Evolutionary conservation across 2,329 filamentous ascomycete genomes (phyloP), one percentile per base, ranked within the genome.

Genomic region (Camillea tinctor): DNA sequence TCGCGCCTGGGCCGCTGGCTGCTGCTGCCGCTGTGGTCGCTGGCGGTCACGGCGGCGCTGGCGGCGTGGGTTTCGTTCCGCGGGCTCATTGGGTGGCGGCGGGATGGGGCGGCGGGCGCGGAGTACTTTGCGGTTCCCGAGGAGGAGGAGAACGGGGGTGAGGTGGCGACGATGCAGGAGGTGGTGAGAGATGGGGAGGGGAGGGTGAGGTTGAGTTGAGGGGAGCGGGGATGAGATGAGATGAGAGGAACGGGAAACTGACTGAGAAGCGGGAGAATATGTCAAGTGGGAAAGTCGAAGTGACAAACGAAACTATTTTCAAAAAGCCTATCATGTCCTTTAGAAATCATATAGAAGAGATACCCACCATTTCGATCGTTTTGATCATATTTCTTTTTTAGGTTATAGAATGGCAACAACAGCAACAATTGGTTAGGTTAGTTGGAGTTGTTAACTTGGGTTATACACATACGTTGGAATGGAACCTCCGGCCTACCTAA

Each of bases 21-120:
- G 8, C 56, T 58, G 19, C 44, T 58, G 22, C 56, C 52, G 7
- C 49, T 52, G 3, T 58, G 56, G 56, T 51, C 54, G 8, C 50
- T 48, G 9, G 9, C 50, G 15, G 36, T 51, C 9, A 8, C 17
- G 2, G 56, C 52, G n/a, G 21, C 19, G 8, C 26, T 54, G 1
- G 56, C 50, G 30, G 53, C 56, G 20, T 58, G 56, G 52, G n/a
- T 58, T 9, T 17, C 52, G 4, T 58, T 58, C 26, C 51, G 56
- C 13, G 52, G 56, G 13, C 52, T 58, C 11, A 36, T 44, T 13
- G 36, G 22, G 5, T 58, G 56, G 56, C 15, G 50, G 6, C 17
- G 36, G 36, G 36, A 5, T 2, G 36, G 13, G 26, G 36, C 36
- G 36, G 15, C 36, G 17, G n/a, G 17, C 13, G 36, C 36, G 15